Base-by-base conservation (phyloP, 2,329 filamentous ascomycete species). In the Cytospora piceicola region DNA sequence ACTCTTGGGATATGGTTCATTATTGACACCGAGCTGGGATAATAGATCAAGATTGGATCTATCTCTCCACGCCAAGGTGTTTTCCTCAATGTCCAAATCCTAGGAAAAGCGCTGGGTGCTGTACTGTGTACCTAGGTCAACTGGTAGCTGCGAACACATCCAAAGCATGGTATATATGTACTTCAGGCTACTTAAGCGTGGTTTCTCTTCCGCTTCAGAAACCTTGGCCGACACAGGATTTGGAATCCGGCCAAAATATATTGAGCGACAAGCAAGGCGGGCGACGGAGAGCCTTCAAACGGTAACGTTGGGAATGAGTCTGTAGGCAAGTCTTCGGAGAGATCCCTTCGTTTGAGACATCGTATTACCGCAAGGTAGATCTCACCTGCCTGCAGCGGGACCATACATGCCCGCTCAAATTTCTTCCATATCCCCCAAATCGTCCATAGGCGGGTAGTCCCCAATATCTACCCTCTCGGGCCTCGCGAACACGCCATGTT, bases 361-460 rank as follows among this genome's bases (percentile, higher is more conserved):
- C 51, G 51, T 36, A 36, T 46, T n/a, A 17, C 22, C 11, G 36
- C 12, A 30, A 24, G 46, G 12, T 11, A 24, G 9, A n/a, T n/a
- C 11, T 20, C n/a, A 24, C n/a, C 46, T 49, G 46, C 46, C n/a
- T 12, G 29, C 39, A n/a, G 9, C 20, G 29, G n/a, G 39, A 32
- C 32, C 24, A 24, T 34, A 39, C 49, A 39, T 39, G 34, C 24
- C 59, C 42, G 36, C 55, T 79, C 76, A 90, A 65, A 90, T 90
- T 79, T 92, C 89, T 75, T 91, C 90, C 83, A 92, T 90, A 69
- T 91, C 89, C 74, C 93, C 91, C 70, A 92, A 80, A 73, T 94
- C 86, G 74, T 94, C 86, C 67, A 93, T 81, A 34, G 82, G 81
- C 1, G 88, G 87, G 71, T 84, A 95, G 70, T 94, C 88, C 24